Conservation (phyloP, 352 stramenopile species). For the Phytophthora palmivora region DNA sequence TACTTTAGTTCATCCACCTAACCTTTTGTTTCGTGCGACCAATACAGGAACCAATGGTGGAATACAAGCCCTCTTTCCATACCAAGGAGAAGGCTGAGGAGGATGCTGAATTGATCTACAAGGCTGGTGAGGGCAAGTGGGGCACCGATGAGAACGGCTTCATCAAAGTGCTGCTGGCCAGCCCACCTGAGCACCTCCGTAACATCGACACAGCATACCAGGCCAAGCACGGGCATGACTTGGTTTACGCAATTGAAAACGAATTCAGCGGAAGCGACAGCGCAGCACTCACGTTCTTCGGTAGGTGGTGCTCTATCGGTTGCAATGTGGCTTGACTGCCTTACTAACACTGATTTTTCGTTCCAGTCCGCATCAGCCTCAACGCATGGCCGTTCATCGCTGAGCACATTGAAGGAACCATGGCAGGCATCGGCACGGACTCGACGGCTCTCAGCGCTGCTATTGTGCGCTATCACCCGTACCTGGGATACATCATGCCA, state of each 20-base stretch:
- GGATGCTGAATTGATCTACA: constrained; percentile 73
- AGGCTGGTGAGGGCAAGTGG: constrained; percentile 81
- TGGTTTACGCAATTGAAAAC: constrained; percentile 64
- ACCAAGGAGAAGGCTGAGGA: constrained; percentile 68
- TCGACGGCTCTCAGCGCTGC: constrained; percentile 65
- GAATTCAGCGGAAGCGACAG: constrained; percentile 73
- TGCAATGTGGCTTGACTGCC: neutral
- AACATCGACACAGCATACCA: constrained; percentile 67
- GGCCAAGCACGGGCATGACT: constrained; percentile 64
- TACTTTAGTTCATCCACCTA: neutral
- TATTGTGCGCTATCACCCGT: constrained; percentile 76
- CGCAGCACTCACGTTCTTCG: constrained; percentile 61
- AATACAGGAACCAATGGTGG: constrained; percentile 41
- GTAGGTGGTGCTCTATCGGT: constrained; percentile 24
- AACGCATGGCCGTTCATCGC: constrained; percentile 69
- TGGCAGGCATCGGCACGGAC: constrained; percentile 77
- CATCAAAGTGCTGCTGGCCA: constrained; percentile 66
- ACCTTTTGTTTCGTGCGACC: neutral
- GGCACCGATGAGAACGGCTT: constrained; percentile 76
- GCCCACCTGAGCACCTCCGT: constrained; percentile 63
- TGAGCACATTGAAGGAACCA: constrained; percentile 67
- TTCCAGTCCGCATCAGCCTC: constrained; percentile 53
- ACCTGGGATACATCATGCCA: constrained; percentile 56
- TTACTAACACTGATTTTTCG: neutral
- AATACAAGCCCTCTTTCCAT: constrained; percentile 61